Evolutionary conservation across 768 basidiomycete species (phyloP).

Genomic region (Mycena kentingensis): DNA sequence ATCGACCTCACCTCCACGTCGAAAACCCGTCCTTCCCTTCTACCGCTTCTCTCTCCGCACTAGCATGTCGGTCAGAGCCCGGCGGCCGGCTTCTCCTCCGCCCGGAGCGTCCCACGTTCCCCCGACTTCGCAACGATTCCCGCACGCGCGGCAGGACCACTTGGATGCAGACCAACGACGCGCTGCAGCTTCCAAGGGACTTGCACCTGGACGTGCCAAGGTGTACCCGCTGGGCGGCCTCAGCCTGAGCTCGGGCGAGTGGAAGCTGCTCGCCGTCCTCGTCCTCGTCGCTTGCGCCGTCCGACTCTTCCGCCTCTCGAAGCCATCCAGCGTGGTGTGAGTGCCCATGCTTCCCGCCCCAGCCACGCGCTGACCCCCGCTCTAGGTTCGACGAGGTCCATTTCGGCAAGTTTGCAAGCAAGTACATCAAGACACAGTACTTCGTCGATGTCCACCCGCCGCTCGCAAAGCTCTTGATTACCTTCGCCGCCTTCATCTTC

Average conservation of each 20-base stretch:
- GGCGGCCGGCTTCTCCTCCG: conserved; percentile 71
- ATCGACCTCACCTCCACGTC: too few species aligned
- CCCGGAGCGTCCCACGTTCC: conserved; percentile 43
- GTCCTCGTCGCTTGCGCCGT: conserved; percentile 74
- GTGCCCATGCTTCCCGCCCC: conserved; percentile 33
- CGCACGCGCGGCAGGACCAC: conserved; percentile 62
- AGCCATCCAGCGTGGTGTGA: conserved; percentile 91
- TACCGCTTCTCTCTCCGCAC: conserved; percentile 9
- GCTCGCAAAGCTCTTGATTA: conserved; percentile 93
- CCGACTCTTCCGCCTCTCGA: conserved; percentile 82
- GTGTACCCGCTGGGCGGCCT: conserved; percentile 59
- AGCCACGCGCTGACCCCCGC: not conserved
- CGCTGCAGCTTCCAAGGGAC: conserved; percentile 68
- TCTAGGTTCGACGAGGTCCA: conserved; percentile 96
- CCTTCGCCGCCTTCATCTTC: conserved; percentile 81
- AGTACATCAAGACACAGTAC: conserved; percentile 91
- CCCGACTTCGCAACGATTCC: conserved; percentile 56
- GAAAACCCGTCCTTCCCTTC: not conserved
- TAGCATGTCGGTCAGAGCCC: conserved; percentile 50
- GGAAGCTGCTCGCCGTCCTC: conserved; percentile 69
- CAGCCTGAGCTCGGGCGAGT: conserved; percentile 69
- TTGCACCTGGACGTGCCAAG: conserved; percentile 51
- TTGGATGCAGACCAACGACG: conserved; percentile 75
- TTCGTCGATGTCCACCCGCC: conserved; percentile 98
- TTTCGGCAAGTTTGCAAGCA: conserved; percentile 94